Evolutionary conservation across 2,329 filamentous ascomycete genomes (phyloP), one percentile per base, ranked within the genome.

Genomic region (Thielaviopsis punctulata): DNA sequence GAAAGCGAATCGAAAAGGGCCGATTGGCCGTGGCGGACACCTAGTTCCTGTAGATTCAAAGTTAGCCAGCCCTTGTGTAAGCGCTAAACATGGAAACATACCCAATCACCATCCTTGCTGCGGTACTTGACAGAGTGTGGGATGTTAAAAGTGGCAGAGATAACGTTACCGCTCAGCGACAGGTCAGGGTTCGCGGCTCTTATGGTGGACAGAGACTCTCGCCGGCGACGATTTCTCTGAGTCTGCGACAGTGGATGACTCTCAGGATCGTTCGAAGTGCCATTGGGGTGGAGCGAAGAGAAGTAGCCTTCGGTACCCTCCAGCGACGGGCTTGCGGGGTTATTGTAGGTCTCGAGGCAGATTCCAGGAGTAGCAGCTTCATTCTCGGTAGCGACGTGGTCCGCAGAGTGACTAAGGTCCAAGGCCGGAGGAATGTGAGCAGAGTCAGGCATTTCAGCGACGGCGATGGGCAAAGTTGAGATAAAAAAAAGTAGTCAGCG

Each of bases 1-100:
- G 82, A 78, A 62, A 96, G 88, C 9, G 88, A 89, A 65, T 95
- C 88, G 67, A 93, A 93, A 30, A 96, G 75, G 15, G 90, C 88
- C 12, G 90, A 95, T 54, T 89, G 90, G 52, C 90, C 90, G 56
- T 84, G 83, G 23, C 89, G 84, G 56, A 80, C 72, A 59, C 78
- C 79, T 52, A 95, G 69, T 62, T 85, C 79, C 86, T 90, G 57
- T 22, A 51, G 21, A 41, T 54, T 36, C 24, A 4, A 24, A 7
- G 19, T 49, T 49, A 49, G 47, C 47, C 10, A 39, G 13, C 12
- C 23, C 15, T 49, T 48, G 6, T 33, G 45, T 10, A 3, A 22
- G 24, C 8, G n/a, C 15, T 23, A 41, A 60, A 51, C 58, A 55
- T n/a, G n/a, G 51, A n/a, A 10, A 54, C 76, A 61, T 63, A 81